Evolutionary conservation across 2,329 filamentous ascomycete species (phyloP).

Genomic region (Exophiala spinifera): DNA sequence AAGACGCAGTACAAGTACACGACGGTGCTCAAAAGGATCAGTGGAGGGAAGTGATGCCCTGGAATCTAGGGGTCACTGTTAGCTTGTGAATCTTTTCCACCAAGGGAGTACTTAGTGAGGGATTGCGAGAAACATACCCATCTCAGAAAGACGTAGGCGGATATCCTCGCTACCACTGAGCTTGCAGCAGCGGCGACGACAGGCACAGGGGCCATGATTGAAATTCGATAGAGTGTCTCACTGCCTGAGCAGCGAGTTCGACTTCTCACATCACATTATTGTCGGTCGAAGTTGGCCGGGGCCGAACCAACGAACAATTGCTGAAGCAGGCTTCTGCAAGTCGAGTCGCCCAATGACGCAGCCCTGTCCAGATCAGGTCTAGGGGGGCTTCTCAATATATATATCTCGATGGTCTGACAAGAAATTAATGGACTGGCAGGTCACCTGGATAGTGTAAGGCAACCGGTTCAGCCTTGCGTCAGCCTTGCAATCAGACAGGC

Average conservation of each 20-base stretch:
- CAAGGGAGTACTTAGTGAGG: too few relatives aligned
- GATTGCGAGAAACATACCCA: constrained; percentile 36
- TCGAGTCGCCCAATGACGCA: constrained; percentile 11
- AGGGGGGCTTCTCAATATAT: too few relatives aligned
- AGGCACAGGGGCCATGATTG: constrained; percentile 35
- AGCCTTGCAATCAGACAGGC: background rate
- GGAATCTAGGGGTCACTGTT: constrained; percentile 36
- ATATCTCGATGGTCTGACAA: background rate
- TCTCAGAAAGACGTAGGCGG: constrained; percentile 42
- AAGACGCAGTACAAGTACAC: constrained; percentile 45
- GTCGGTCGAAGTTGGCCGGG: background rate
- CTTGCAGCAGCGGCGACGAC: constrained; percentile 36
- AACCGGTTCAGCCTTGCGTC: background rate
- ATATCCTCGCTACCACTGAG: constrained; percentile 38
- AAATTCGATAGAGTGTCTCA: constrained; percentile 6
- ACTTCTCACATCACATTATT: background rate
- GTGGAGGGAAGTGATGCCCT: constrained; percentile 36
- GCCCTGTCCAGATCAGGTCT: background rate
- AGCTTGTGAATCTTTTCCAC: background rate
- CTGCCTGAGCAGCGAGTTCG: constrained; percentile 16
- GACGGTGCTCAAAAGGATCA: constrained; percentile 42
- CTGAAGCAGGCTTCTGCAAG: constrained; percentile 10
- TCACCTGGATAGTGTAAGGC: background rate
- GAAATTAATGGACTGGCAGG: too few relatives aligned
- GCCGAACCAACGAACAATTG: background rate